Conservation (phyloP, 768 basidiomycete genomes). For the Mrakia frigida region DNA sequence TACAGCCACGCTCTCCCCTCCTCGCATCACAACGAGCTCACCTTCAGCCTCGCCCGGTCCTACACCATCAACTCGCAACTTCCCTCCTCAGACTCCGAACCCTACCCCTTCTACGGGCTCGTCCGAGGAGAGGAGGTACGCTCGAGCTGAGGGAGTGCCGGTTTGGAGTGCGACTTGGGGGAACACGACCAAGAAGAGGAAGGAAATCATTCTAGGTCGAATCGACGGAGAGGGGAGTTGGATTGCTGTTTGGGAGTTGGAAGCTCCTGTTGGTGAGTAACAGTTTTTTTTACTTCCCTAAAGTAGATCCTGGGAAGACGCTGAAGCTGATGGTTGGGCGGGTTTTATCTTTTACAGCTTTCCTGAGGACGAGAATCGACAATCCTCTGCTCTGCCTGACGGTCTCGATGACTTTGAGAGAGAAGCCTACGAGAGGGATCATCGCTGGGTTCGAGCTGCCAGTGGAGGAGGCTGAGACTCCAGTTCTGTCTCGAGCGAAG, state of each 20-base stretch:
- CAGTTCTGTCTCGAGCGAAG: conserved; percentile 43
- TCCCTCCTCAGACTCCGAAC: conserved; percentile 77
- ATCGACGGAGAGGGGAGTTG: conserved; percentile 56
- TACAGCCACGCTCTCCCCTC: not conserved
- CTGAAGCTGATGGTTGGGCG: not conserved
- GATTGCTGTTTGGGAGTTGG: conserved; percentile 74
- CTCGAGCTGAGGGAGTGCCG: conserved; percentile 67
- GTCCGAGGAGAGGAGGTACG: conserved; percentile 69
- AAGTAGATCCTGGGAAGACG: not conserved
- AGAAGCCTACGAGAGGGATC: conserved; percentile 58
- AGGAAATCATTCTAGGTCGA: conserved; percentile 64
- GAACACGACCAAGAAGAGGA: conserved; percentile 44
- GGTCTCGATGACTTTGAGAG: conserved; percentile 77
- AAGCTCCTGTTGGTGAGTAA: conserved; percentile 74
- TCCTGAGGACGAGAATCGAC: conserved; percentile 60
- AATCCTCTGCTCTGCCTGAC: conserved; percentile 82
- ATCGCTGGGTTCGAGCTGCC: conserved; percentile 45
- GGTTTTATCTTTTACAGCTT: conserved; percentile 52
- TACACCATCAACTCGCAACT: conserved; percentile 45
- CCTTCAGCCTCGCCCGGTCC: conserved; percentile 7
- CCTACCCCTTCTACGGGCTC: conserved; percentile 65
- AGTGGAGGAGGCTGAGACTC: conserved; percentile 43
- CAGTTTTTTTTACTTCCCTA: no score
- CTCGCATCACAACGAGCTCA: not conserved
- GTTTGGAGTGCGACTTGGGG: conserved; percentile 65